phyloP scores from a whole-genome alignment of 805 yeast species.

The Hanseniaspora lindneri region DNA sequence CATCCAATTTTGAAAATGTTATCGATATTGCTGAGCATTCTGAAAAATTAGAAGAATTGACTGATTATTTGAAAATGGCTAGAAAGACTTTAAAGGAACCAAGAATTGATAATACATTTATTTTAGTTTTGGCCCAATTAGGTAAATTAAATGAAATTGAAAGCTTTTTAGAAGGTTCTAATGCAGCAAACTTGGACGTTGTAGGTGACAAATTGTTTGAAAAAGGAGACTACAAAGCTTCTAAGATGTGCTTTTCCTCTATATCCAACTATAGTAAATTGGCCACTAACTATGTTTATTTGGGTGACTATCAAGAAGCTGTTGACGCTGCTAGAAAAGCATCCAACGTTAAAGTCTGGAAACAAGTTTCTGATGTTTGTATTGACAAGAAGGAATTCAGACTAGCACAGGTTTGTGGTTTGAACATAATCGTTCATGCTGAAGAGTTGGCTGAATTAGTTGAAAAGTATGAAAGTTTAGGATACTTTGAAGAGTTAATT shows the following conservation, averaged over 20 bases:
- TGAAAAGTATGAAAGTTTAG: slow-evolving; percentile 71
- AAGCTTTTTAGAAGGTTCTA: slow-evolving; percentile 68
- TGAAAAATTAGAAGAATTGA: slow-evolving; percentile 87
- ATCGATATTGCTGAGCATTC: slow-evolving; percentile 93
- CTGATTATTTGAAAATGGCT: slow-evolving; percentile 81
- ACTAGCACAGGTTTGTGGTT: slow-evolving; percentile 95
- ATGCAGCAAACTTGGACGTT: slow-evolving; percentile 81
- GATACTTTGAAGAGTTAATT: slow-evolving; percentile 83
- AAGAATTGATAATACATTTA: slow-evolving; percentile 79
- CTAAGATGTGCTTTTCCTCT: slow-evolving; percentile 72
- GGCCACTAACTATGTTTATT: slow-evolving; percentile 89
- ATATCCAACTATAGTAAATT: slow-evolving; percentile 90
- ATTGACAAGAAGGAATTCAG: slow-evolving; percentile 89
- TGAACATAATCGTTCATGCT: slow-evolving; percentile 92
- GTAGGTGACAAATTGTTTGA: slow-evolving; percentile 88
- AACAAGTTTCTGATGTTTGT: slow-evolving; percentile 94
- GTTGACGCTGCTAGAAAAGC: slow-evolving; percentile 99
- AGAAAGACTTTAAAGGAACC: slow-evolving; percentile 86
- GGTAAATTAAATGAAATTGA: slow-evolving; percentile 70
- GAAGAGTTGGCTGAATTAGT: slow-evolving; percentile 91
- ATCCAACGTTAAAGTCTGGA: slow-evolving; percentile 87
- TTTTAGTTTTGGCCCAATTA: slow-evolving; percentile 73
- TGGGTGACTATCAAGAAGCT: slow-evolving; percentile 88
- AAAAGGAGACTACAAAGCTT: slow-evolving; percentile 76
- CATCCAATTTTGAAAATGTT: slow-evolving; percentile 78